Percentiles rank a stretch among this genome's conserved stretches.
These are phyloP conservation scores for Coemansia sp. DNA, from an alignment of 192 early-diverging fungal genomes.

Conservation along the genomic window DNA sequence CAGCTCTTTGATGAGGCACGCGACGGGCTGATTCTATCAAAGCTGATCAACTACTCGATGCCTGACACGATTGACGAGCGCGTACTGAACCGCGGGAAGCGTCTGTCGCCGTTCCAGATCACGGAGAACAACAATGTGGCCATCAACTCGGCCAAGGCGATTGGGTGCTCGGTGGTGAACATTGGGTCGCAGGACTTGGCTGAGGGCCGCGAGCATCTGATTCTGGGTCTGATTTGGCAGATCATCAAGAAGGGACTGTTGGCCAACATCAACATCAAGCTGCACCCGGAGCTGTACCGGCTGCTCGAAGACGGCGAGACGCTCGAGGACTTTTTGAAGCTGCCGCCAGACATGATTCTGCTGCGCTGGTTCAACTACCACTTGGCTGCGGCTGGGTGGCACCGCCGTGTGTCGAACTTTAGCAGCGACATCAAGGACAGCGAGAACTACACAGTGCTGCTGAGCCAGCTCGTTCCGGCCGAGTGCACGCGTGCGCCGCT, in stretches of 20 bases:
- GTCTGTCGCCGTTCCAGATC: constrained; percentile 92
- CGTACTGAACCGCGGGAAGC: constrained; percentile 87
- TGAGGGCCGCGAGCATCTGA: constrained; percentile 94
- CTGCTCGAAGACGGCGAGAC: constrained; percentile 91
- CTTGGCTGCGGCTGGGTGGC: constrained; percentile 88
- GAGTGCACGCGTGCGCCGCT: constrained; percentile 81
- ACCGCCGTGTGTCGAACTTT: constrained; percentile 86
- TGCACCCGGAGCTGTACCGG: constrained; percentile 96
- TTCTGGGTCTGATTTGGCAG: constrained; percentile 98
- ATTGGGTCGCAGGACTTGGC: constrained; percentile 97
- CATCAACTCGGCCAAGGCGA: constrained; percentile 98
- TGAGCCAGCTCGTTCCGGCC: constrained; percentile 87
- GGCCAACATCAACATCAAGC: constrained; percentile 96
- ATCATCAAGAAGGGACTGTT: constrained; percentile 97
- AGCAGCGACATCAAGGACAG: constrained; percentile 90
- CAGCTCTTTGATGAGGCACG: constrained; percentile 95
- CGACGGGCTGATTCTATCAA: constrained; percentile 91
- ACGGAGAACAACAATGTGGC: constrained; percentile 99
- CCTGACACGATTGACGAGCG: constrained; percentile 99
- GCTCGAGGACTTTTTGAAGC: constrained; percentile 89
- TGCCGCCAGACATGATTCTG: constrained; percentile 95
- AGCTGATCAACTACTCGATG: constrained; percentile 97
- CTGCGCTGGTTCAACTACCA: constrained; percentile 99
- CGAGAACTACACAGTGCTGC: constrained; percentile 91
- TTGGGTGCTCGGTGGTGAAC: constrained; percentile 97